These are phyloP conservation scores for Leptodontidium sp. DNA, from an alignment of 2,329 filamentous ascomycete species.

Conservation along the genomic window DNA sequence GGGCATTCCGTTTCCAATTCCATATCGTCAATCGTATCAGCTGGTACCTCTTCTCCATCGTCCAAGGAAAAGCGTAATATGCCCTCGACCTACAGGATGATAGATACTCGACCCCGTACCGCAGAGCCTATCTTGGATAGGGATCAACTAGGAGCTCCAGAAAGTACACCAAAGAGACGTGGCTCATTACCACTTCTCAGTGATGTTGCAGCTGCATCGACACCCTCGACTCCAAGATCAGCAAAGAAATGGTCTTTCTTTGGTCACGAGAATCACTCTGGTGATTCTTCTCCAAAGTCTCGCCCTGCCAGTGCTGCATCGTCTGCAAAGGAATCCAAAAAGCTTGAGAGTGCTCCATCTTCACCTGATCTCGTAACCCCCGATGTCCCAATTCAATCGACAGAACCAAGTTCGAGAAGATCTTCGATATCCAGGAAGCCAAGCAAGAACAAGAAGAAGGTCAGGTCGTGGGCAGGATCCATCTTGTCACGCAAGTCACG, in stretches of 20 bases:
- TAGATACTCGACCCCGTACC: slow-evolving; percentile 69
- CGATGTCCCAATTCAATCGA: slow-evolving; percentile 39
- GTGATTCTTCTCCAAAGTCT: slow-evolving; percentile 56
- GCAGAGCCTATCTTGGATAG: slow-evolving; percentile 71
- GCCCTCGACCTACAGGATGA: slow-evolving; percentile 51
- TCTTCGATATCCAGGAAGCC: slow-evolving; percentile 44
- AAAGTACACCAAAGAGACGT: slow-evolving; percentile 51
- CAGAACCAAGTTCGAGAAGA: slow-evolving; percentile 41
- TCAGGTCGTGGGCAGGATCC: slow-evolving; percentile 68
- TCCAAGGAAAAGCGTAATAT: slow-evolving; percentile 53
- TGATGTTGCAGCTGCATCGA: slow-evolving; percentile 44
- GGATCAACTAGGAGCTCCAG: slow-evolving; percentile 50
- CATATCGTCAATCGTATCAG: slow-evolving; percentile 79
- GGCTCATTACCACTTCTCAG: slow-evolving; percentile 67
- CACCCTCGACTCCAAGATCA: slow-evolving; percentile 46
- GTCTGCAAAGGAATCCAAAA: slow-evolving; percentile 50
- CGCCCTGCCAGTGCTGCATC: slow-evolving; percentile 54
- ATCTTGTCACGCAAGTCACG: slow-evolving; percentile 59
- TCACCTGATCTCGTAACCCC: slow-evolving; percentile 25
- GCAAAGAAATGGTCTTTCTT: slow-evolving; percentile 48
- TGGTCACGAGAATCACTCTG: slow-evolving; percentile 42
- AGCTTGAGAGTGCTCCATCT: slow-evolving; percentile 24
- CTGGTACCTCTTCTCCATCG: slow-evolving; percentile 55
- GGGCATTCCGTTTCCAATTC: slow-evolving; percentile 81
- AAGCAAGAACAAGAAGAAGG: slow-evolving; percentile 72